These are phyloP conservation scores for Salix arbutifolia DNA, from an alignment of 345 rosid species.

Conservation along the genomic window DNA sequence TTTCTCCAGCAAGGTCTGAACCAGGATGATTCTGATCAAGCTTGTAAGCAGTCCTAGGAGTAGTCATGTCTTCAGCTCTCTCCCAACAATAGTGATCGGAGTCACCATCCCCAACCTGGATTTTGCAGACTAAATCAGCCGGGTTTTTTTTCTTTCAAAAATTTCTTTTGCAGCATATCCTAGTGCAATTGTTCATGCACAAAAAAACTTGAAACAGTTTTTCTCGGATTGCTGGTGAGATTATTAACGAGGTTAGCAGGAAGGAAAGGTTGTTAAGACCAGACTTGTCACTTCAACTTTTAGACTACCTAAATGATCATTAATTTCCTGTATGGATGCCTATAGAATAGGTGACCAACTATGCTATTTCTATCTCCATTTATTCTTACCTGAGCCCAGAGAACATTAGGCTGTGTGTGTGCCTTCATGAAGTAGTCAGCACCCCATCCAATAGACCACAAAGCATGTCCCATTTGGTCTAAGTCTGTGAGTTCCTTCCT, in stretches of 20 bases:
- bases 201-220: too few species aligned
- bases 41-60: slow-evolving; percentile 69
- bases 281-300: neutral
- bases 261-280: neutral
- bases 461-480: slow-evolving; percentile 27
- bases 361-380: neutral
- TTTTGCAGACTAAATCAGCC: neutral
- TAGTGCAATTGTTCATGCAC: too few species aligned
- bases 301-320: neutral
- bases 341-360: neutral
- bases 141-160: neutral
- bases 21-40: slow-evolving; percentile 66
- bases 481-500: slow-evolving; percentile 9
- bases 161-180: too few species aligned
- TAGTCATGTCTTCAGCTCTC: slow-evolving; percentile 87
- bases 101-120: slow-evolving; percentile 73
- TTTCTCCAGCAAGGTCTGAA: slow-evolving; percentile 80
- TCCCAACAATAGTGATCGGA: slow-evolving; percentile 91
- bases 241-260: neutral
- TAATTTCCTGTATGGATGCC: neutral
- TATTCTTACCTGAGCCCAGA: slow-evolving; percentile 65
- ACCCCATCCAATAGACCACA: slow-evolving; percentile 72
- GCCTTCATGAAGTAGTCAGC: slow-evolving; percentile 81
- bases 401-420: slow-evolving; percentile 62
- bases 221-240: slow-evolving; percentile 1